Conservation (phyloP, 441 rosid genomes). For the Pelargonium citronellum region DNA sequence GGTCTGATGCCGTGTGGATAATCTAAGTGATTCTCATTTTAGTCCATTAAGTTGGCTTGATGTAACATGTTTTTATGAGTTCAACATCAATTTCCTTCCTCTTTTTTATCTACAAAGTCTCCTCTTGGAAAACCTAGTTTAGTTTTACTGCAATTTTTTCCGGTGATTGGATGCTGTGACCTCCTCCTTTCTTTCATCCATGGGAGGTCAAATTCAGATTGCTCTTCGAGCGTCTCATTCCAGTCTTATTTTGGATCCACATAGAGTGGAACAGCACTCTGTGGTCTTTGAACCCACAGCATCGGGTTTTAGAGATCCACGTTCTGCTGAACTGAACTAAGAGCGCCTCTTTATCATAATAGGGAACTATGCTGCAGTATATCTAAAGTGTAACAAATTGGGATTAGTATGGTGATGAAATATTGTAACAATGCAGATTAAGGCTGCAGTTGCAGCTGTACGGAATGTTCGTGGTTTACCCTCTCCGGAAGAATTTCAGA, state of each 20-base stretch:
- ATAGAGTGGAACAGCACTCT: no score
- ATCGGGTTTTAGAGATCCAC: no score
- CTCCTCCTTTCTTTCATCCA: no score
- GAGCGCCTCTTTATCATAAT: background rate
- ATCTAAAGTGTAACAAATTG: slow-evolving; percentile 12
- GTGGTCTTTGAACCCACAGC: no score
- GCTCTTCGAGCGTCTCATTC: no score
- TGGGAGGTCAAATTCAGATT: background rate
- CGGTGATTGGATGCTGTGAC: no score
- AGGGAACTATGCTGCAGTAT: slow-evolving; percentile 15
- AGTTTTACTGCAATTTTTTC: background rate
- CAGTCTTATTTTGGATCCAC: no score
- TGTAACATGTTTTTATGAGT: background rate
- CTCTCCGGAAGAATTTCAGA: slow-evolving; percentile 46
- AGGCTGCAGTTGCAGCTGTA: slow-evolving; percentile 70
- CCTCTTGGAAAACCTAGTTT: slow-evolving; percentile 12
- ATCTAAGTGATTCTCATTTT: slow-evolving; percentile 17
- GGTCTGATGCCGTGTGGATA: slow-evolving; percentile 46
- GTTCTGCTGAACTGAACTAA: no score
- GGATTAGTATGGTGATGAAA: slow-evolving; percentile 10
- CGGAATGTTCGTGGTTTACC: slow-evolving; percentile 62
- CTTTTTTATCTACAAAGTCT: slow-evolving; percentile 3
- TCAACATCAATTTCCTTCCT: background rate
- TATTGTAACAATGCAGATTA: slow-evolving; percentile 44
- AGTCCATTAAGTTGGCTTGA: background rate